Percentiles rank a stretch among this genome's conserved stretches.
Conservation (phyloP, 192 early-diverging fungal species). For the Coemansia sp. region DNA sequence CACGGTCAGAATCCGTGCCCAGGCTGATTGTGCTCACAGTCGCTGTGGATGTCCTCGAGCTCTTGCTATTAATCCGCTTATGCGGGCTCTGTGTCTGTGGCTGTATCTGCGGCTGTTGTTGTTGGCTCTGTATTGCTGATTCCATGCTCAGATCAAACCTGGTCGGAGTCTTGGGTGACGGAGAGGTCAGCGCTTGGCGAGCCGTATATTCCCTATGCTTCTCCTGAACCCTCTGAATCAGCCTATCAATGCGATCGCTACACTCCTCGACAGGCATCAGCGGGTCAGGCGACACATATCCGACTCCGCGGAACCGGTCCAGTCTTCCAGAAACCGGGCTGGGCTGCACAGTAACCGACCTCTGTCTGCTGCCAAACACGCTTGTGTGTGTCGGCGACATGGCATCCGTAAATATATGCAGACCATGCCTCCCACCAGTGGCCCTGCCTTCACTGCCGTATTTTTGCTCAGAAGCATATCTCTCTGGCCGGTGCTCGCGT, state of each 20-base stretch:
- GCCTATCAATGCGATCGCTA: slow-evolving; percentile 29
- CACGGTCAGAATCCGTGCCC: slow-evolving; percentile 1
- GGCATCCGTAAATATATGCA: background rate
- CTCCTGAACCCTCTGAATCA: slow-evolving; percentile 35
- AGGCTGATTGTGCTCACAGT: slow-evolving; percentile 34
- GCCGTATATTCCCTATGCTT: slow-evolving; percentile 19
- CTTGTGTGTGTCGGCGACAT: background rate
- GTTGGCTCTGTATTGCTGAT: background rate
- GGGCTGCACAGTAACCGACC: slow-evolving; percentile 5
- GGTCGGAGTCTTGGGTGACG: slow-evolving; percentile 17
- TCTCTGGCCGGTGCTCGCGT: background rate
- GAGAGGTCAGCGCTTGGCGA: slow-evolving; percentile 18
- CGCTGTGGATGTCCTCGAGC: slow-evolving; percentile 3
- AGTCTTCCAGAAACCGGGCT: background rate
- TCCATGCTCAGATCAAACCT: background rate
- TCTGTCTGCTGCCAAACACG: background rate
- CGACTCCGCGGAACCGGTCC: background rate
- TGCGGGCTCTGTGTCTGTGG: background rate
- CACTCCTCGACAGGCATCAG: slow-evolving; percentile 31
- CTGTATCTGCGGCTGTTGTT: background rate
- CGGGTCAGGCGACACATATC: slow-evolving; percentile 12
- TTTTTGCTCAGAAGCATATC: background rate
- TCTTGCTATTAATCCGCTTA: no score
- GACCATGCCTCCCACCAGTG: background rate
- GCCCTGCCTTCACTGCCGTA: background rate